A percentile compares a stretch with the other conserved stretches of the same genome.
These are phyloP conservation scores for Geotrichum klebahnii DNA, from an alignment of 1,139 yeast species.

Conservation along the genomic window DNA sequence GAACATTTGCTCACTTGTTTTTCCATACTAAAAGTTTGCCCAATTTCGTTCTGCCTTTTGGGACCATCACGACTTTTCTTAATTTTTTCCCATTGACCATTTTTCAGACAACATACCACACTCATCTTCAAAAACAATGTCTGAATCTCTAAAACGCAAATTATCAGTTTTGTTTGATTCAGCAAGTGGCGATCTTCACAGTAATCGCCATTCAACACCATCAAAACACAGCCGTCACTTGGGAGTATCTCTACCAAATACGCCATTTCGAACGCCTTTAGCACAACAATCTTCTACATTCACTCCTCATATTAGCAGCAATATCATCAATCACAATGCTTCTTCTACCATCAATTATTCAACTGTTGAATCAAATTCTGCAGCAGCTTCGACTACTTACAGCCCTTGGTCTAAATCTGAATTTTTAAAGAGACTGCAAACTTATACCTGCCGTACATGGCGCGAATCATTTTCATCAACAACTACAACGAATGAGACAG, in stretches of 20 bases:
- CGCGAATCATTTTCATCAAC: no score
- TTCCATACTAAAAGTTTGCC: no score
- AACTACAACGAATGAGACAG: no score
- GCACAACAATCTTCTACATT: no score
- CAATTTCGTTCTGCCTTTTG: no score
- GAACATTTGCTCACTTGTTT: no score
- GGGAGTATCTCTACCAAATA: background rate
- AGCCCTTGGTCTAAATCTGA: slow-evolving; percentile 8
- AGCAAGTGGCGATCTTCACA: no score
- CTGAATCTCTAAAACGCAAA: slow-evolving; percentile 7
- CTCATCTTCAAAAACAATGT: no score
- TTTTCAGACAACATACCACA: no score
- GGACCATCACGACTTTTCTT: no score
- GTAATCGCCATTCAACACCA: background rate
- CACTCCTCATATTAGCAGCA: background rate
- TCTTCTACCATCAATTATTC: background rate
- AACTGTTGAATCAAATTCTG: background rate
- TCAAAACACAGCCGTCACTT: background rate
- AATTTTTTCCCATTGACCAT: no score
- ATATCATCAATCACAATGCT: background rate
- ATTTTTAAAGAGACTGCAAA: slow-evolving; percentile 1
- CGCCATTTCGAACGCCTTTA: no score
- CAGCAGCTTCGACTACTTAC: background rate
- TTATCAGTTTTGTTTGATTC: slow-evolving; percentile 4
- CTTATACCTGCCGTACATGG: slow-evolving; percentile 2